Evolutionary conservation across 768 basidiomycete genomes (phyloP), one percentile per base, ranked within the genome.

Genomic region (Tremella yokohamensis): DNA sequence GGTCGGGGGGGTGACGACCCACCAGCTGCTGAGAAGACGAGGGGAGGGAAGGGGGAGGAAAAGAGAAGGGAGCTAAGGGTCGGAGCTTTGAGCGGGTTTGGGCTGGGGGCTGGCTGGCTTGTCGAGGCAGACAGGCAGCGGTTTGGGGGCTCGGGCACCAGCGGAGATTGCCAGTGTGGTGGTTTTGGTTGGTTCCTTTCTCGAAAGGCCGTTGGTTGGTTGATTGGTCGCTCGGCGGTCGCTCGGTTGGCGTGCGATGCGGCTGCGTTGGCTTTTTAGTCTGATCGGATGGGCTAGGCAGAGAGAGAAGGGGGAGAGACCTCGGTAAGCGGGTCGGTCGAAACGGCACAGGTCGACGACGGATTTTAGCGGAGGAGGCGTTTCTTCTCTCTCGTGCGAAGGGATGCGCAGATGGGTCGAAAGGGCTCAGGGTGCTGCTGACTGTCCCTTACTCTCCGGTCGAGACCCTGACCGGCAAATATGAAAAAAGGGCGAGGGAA

Each of bases 1-100:
- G 54, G 42, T 16, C 15, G 54, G 11, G 24, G 53, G 40, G 53
- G 42, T 19, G 26, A 49, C 48, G 48, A 24, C 48, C 48, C 4
- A 24, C 22, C 22, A 24, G 48, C 7, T 49, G 48, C 20, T 20
- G 48, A 24, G 20, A 34, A 34, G 48, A 18, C 24, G 45, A 16
- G n/a, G 45, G n/a, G 45, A 16, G 45, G 45, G 45, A 8, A 16
- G 22, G 26, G 26, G 24, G 15, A 19, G 22, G 15, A 25, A 25
- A 25, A 26, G n/a, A 26, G 22, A 26, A 49, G 22, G 22, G 48
- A 25, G 48, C 24, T 18, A n/a, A 45, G 22, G 42, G n/a, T 45
- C 18, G 18, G n/a, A 18, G 42, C 42, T 45, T 11, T 40, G 39
- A 11, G 11, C 12, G 39, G 39, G 39, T 11, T 40, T 45, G 42